Evolutionary conservation across 2,329 filamentous ascomycete genomes (phyloP), one percentile per base, ranked within the genome.

Genomic region (Teratosphaeriaceae sp.): DNA sequence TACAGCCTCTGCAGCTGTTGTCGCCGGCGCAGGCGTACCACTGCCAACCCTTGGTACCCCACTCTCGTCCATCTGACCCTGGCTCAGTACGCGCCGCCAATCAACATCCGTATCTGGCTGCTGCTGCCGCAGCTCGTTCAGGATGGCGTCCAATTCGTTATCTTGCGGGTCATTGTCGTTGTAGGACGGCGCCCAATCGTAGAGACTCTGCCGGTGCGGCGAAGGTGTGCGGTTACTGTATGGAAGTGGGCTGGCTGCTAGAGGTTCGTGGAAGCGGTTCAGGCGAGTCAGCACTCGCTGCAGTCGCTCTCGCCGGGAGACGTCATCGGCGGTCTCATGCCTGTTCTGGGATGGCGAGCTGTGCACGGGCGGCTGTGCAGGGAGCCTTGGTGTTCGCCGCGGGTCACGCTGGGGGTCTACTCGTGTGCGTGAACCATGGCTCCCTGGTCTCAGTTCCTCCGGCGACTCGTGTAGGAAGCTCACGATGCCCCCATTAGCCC

Each of bases 111-210:
- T 63, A 38, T 50, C 46, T 13, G 54, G 56, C 44, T 65, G 63
- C 44, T 67, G 59, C 38, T 60, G 57, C 16, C 67, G 56, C 40
- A 71, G 50, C 40, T 69, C 65, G 11, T 56, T 53, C 39, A 70
- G 55, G 38, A 70, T 66, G 35, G 60, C 59, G 37, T 67, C 62
- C 38, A 68, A 55, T 46, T 69, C 67, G 42, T 59, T 58, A 13
- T 59, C 58, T 40, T 65, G 61, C 36, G 51, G 48, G 41, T 56
- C 64, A 24, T 65, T 63, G 7, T 67, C 67, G 23, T 43, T 31
- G 12, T 37, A 27, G 9, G 48, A 47, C 13, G 76, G 76, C 24
- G 76, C 75, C 78, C 78, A 80, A 57, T 79, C 76, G 60, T 80
- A 80, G 33, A 80, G 62, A 42, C 66, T 71, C 52, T 78, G 75